Base-by-base conservation (phyloP, 176 grass and related monocot genomes). In the Aechmea fasciata region DNA sequence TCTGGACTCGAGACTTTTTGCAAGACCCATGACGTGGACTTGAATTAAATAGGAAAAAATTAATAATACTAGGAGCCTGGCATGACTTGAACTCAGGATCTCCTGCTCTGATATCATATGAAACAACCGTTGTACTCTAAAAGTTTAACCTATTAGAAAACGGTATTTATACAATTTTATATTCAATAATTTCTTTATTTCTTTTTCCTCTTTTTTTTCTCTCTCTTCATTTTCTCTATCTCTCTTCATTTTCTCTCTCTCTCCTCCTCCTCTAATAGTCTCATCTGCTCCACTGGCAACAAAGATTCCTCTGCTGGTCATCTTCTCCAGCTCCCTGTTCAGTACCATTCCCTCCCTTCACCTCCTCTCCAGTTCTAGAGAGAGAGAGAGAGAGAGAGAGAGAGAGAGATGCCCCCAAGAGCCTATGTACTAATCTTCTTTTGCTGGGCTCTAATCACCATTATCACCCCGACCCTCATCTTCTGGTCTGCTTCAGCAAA, bases 391-490 rank as follows among this genome's bases (percentile, higher is more conserved):
- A 59, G 19, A 18, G 54, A 73, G 19, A 19, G 19, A 59, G 55
- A 59, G 52, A 54, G 55, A 59, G 19, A 19, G 55, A 73, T 73
- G 71, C 71, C 71, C 49, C 71, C 71, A n/a, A 73, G 71, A 73
- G 57, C 52, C 11, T 73, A 73, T 73, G 71, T 48, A 24, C 17
- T 73, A 41, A 55, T 73, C 47, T 50, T 73, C 19, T 73, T 64
- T 57, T 63, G 19, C 71, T 73, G 71, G 71, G 55, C 57, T 63
- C 71, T 73, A 57, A 54, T 64, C 47, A 63, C 71, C 33, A 11
- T 73, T 57, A 63, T 73, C 71, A 73, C 71, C 71, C 71, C 71
- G 9, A 63, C 71, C 24, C 71, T 73, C 10, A 50, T 73, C 54
- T 73, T 62, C 20, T 63, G 55, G 71, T 73, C 71, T 48, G 71